Evolutionary conservation across 768 basidiomycete genomes (phyloP).

Genomic region (Tylopilus plumbeoviolaceoides): DNA sequence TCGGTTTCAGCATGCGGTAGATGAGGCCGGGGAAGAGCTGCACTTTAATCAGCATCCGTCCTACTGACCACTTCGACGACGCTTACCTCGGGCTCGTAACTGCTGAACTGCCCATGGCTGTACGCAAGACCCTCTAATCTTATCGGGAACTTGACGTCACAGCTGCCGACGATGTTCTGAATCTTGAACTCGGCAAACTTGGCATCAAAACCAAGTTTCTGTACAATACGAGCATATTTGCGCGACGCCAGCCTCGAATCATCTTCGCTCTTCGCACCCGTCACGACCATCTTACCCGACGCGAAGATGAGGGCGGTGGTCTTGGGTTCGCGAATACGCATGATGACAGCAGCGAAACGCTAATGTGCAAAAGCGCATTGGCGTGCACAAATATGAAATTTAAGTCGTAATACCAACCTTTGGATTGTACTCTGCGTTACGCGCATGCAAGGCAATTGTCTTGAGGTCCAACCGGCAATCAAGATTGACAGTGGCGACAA

Average conservation of each 20-base stretch:
- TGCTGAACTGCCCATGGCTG: slow-evolving; percentile 96
- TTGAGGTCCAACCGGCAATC: slow-evolving; percentile 96
- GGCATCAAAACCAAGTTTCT: slow-evolving; percentile 98
- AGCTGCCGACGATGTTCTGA: slow-evolving; percentile 97
- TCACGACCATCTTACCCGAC: slow-evolving; percentile 99
- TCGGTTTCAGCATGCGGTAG: slow-evolving; percentile 99
- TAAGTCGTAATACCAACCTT: slow-evolving; percentile 76
- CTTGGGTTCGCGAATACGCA: slow-evolving; percentile 99
- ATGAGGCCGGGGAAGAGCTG: slow-evolving; percentile 98
- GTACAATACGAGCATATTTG: slow-evolving; percentile 98
- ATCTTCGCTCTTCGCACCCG: slow-evolving; percentile 98
- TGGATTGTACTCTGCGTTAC: slow-evolving; percentile 99
- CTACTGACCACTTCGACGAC: not conserved
- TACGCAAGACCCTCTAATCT: slow-evolving; percentile 96
- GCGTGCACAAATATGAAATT: slow-evolving; percentile 41
- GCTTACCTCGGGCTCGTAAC: slow-evolving; percentile 94
- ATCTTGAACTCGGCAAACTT: slow-evolving; percentile 99
- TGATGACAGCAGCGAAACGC: slow-evolving; percentile 99
- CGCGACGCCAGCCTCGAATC: slow-evolving; percentile 94
- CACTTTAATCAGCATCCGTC: not conserved
- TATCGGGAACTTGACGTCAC: slow-evolving; percentile 99
- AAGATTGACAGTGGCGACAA: slow-evolving; percentile 97
- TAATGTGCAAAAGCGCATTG: slow-evolving; percentile 66
- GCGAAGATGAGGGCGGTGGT: slow-evolving; percentile 99
- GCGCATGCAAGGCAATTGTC: slow-evolving; percentile 95